Percentiles rank a stretch among this genome's conserved stretches.
phyloP scores from a whole-genome alignment of 495 filamentous ascomycete genomes.

The Xylaria nigripes region DNA sequence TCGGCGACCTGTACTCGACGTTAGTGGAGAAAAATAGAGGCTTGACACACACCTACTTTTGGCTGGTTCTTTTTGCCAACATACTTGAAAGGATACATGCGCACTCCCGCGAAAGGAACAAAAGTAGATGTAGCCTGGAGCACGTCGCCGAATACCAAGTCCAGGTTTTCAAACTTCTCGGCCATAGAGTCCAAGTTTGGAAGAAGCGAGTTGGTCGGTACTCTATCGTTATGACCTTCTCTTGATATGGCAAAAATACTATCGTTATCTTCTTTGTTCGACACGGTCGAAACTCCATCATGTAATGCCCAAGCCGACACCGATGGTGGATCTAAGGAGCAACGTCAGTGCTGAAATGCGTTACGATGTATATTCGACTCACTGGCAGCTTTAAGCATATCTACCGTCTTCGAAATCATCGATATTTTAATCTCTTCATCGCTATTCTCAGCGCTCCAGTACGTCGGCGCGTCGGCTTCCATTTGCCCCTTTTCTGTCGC shows the following conservation, averaged over 20 bases:
- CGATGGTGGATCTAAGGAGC: neutral
- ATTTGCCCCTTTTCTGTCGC: neutral
- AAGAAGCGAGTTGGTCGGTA: neutral
- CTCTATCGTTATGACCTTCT: no score
- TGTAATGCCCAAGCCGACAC: no score
- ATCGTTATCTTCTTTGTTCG: no score
- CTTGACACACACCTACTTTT: slow-evolving; percentile 19
- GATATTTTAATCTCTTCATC: slow-evolving; percentile 1
- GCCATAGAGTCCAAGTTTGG: neutral
- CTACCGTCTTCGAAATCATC: neutral
- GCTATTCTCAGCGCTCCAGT: neutral
- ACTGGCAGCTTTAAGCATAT: no score
- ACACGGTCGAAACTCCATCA: no score
- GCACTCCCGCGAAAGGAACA: slow-evolving; percentile 51
- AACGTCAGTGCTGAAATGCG: neutral
- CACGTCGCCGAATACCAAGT: slow-evolving; percentile 22
- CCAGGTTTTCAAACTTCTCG: neutral
- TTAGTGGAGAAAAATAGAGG: neutral
- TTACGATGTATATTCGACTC: no score
- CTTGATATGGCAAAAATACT: no score
- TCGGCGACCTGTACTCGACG: slow-evolving; percentile 32
- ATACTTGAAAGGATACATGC: slow-evolving; percentile 53
- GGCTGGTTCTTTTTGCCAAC: slow-evolving; percentile 38
- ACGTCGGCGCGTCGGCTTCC: neutral
- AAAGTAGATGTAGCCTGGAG: slow-evolving; percentile 33